These are phyloP conservation scores for Saturnispora sekii DNA, from an alignment of 805 yeast genomes.

Conservation along the genomic window DNA sequence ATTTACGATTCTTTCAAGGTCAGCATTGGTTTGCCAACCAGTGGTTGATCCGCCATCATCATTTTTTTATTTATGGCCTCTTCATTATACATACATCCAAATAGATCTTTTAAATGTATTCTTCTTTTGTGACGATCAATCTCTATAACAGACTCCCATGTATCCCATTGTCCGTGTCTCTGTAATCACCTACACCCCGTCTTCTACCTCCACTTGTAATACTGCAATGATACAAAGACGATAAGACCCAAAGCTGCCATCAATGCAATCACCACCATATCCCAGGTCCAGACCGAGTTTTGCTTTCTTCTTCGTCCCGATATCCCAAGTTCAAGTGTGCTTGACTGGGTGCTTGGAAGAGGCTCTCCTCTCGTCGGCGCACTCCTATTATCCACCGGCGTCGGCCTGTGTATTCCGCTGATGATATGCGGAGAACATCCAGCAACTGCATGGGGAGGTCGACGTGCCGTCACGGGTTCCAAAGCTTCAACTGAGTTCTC, in stretches of 20 bases:
- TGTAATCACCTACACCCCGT: neutral
- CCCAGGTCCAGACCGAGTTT: neutral
- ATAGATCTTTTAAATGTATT: no score
- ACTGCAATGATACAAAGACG: conserved; percentile 23
- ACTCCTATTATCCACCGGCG: neutral
- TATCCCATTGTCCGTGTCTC: no score
- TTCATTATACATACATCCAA: neutral
- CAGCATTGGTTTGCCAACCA: conserved; percentile 88
- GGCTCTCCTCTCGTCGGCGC: no score
- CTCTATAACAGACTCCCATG: no score
- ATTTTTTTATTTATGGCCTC: neutral
- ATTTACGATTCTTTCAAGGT: conserved; percentile 94
- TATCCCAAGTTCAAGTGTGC: no score
- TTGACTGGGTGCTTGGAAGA: no score
- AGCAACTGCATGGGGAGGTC: conserved; percentile 7
- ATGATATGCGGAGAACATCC: neutral
- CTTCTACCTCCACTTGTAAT: conserved; percentile 19
- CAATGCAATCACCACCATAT: conserved; percentile 11
- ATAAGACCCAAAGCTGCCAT: conserved; percentile 21
- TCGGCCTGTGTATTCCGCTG: neutral
- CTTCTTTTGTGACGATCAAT: no score
- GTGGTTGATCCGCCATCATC: conserved; percentile 38
- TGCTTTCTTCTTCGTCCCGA: neutral
- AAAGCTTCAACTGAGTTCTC: conserved; percentile 27
- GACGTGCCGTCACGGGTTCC: conserved; percentile 1